These are phyloP conservation scores for Trifolium repens DNA, from an alignment of 306 rosid genomes.

Conservation along the genomic window DNA sequence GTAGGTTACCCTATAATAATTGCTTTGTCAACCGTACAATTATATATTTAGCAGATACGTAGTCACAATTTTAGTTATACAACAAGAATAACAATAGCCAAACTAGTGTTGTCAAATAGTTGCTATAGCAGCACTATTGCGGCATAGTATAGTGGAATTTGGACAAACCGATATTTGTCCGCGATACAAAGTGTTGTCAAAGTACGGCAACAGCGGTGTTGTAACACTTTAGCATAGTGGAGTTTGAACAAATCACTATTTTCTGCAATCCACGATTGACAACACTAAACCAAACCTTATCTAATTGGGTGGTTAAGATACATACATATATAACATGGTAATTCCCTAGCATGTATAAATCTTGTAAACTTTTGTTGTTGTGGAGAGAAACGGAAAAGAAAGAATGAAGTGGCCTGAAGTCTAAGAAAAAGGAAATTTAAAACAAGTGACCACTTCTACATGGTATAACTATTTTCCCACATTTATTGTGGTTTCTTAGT, in stretches of 20 bases:
- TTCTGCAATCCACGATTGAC: too few relatives aligned
- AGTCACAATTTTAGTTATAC: conserved; percentile 11
- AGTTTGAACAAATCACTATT: too few relatives aligned
- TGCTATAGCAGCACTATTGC: too few relatives aligned
- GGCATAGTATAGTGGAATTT: too few relatives aligned
- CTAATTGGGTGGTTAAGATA: background rate
- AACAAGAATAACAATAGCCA: background rate
- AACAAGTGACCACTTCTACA: background rate
- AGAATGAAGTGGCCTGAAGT: background rate
- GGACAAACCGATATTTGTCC: too few relatives aligned
- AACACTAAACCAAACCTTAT: background rate
- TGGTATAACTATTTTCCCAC: background rate
- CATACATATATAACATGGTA: background rate
- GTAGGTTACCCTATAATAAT: conserved; percentile 47
- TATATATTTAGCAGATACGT: conserved; percentile 23
- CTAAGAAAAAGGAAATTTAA: background rate
- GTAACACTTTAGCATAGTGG: too few relatives aligned
- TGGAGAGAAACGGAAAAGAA: background rate
- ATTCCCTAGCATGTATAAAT: background rate
- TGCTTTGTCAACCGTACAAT: background rate
- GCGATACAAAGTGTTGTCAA: too few relatives aligned
- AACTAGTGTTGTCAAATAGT: too few relatives aligned
- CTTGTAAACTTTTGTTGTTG: too few relatives aligned
- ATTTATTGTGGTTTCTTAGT: too few relatives aligned
- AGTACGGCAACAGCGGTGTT: too few relatives aligned